Evolutionary conservation across 225 moss, liverwort and hornwort genomes (phyloP).

Genomic region (Polytrichum commune): DNA sequence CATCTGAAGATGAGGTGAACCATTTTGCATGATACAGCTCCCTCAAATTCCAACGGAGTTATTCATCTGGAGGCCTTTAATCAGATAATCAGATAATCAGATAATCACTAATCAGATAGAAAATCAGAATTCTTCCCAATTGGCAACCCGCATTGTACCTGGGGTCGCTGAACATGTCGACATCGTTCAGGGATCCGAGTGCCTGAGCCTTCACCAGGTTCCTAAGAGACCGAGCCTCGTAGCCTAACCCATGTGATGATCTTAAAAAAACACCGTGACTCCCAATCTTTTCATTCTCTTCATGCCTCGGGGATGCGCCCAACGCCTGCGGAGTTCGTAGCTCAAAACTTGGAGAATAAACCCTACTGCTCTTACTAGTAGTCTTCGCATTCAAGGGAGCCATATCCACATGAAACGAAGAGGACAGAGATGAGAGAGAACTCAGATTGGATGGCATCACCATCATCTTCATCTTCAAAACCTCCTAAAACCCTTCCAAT

Average conservation of each 20-base stretch:
- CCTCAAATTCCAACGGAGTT: background rate
- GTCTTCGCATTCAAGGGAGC: slow-evolving; percentile 11
- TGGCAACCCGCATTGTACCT: slow-evolving; percentile 17
- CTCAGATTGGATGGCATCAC: slow-evolving; percentile 29
- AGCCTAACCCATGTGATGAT: background rate
- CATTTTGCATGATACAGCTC: background rate
- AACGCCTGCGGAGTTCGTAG: slow-evolving; percentile 47
- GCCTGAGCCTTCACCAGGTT: slow-evolving; percentile 13
- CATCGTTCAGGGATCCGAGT: slow-evolving; percentile 32
- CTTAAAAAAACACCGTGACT: background rate
- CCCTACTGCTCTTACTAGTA: slow-evolving; percentile 23
- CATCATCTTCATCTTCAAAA: too few relatives aligned
- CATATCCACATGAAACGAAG: slow-evolving; percentile 10
- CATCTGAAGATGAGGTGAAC: background rate
- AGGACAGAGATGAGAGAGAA: slow-evolving; percentile 13
- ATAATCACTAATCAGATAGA: background rate
- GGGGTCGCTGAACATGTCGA: slow-evolving; percentile 40
- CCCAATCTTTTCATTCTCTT: slow-evolving; percentile 27
- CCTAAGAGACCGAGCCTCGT: background rate
- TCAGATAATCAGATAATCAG: background rate
- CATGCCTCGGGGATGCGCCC: slow-evolving; percentile 35
- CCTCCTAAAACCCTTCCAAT: too few relatives aligned
- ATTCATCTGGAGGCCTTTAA: background rate
- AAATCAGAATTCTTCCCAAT: background rate
- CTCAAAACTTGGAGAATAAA: slow-evolving; percentile 35